Percentiles rank a stretch among this genome's conserved stretches.
Evolutionary conservation across 164 flowering plant species (phyloP).

Genomic region (Nelumbo lutea): DNA sequence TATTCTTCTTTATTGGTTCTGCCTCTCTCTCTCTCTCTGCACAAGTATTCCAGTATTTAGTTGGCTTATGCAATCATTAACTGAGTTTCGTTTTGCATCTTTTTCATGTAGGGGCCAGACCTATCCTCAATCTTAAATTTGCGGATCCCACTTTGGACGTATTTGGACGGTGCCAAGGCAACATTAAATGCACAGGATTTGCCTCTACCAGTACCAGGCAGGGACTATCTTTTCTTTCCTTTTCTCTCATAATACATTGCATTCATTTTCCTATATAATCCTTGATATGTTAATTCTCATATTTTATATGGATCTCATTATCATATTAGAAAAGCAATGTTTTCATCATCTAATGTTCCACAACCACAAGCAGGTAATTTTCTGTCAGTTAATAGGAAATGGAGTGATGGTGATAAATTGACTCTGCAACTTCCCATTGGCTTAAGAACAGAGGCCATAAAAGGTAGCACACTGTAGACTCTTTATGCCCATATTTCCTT

Average conservation of each 20-base stretch:
- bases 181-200: slow-evolving; percentile 43
- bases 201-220: slow-evolving; percentile 57
- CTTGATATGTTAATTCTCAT: not conserved
- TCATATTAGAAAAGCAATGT: not conserved
- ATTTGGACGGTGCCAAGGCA: slow-evolving; percentile 42
- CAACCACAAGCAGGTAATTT: slow-evolving; percentile 50
- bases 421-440: slow-evolving; percentile 51
- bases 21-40: no score
- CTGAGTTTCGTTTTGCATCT: not conserved
- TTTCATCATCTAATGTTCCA: not conserved
- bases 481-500: not conserved
- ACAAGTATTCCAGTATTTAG: not conserved
- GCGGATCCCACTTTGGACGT: slow-evolving; percentile 75
- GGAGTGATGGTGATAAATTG: slow-evolving; percentile 56
- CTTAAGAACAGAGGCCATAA: slow-evolving; percentile 63
- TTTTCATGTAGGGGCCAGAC: slow-evolving; percentile 27
- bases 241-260: not conserved
- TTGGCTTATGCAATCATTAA: not conserved
- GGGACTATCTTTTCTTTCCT: not conserved
- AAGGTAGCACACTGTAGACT: slow-evolving; percentile 40
- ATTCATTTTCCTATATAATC: not conserved
- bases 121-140: slow-evolving; percentile 49
- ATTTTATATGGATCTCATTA: not conserved
- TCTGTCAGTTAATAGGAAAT: slow-evolving; percentile 44
- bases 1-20: not conserved